Evolutionary conservation across 176 grass and related monocot genomes (phyloP), one percentile per base, ranked within the genome.

Genomic region (Avena sativa): DNA sequence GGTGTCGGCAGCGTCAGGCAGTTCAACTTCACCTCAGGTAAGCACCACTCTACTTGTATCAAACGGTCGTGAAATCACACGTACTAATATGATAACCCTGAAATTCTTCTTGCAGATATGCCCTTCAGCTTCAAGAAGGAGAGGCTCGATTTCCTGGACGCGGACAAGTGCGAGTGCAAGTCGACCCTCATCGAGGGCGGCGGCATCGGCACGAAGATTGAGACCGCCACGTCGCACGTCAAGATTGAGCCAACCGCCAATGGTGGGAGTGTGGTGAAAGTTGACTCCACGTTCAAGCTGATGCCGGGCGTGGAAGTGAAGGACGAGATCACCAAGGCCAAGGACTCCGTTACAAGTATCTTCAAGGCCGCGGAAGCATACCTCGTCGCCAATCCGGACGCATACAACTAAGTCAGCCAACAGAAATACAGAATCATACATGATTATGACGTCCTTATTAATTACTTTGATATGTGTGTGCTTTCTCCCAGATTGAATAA

Each of bases 1-100:
- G 6, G 38, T 6, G 5, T 43, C 5, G 38, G 38, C 48, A 89
- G 87, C 81, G 14, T 97, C 20, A 97, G 92, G 62, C 90, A 94
- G 87, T 91, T 97, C 84, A 91, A 97, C 83, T 97, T 97, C 88
- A 87, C 86, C n/a, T 43, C 38, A 43, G 38, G 38, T 43, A 43
- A 43, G 38, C 1, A 43, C 38, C 38, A 43, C n/a, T 40, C 38
- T 43, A 6, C 38, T 43, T 0, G 38, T 40, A 40, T 6, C 5
- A 40, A 6, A 40, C 38, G 38, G 38, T 1, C 38, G 38, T 43
- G 38, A 43, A 43, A 43, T 43, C 5, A 1, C 38, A 43, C 38
- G 0, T 43, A 43, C 38, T 40, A 5, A 43, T 43, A 43, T 43
- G 0, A 43, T 43, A 6, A 43, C 38, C 38, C 38, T 43, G 5